Conservation (phyloP, 768 basidiomycete genomes). For the Terana coerulea region DNA sequence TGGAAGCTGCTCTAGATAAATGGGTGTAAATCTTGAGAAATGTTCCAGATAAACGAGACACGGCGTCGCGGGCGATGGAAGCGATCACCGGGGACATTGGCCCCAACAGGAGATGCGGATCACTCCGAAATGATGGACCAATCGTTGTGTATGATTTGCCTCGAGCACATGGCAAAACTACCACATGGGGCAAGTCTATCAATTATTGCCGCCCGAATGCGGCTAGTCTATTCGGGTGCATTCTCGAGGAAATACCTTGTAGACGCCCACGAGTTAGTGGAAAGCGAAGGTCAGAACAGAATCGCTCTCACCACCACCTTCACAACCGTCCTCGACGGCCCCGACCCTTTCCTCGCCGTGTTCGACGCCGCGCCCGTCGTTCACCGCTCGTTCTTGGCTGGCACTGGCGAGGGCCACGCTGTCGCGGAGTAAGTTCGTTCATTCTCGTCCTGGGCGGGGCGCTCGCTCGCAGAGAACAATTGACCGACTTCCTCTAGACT, state of each 20-base stretch:
- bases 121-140: neutral
- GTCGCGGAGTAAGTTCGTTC: neutral
- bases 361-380: conserved; percentile 8
- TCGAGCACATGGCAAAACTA: neutral
- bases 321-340: conserved; percentile 7
- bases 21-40: neutral
- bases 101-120: neutral
- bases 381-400: neutral
- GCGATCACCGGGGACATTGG: neutral
- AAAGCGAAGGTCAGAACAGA: neutral
- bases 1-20: too few species aligned
- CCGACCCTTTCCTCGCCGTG: conserved; percentile 1
- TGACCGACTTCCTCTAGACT: neutral
- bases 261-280: neutral
- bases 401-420: neutral
- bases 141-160: neutral
- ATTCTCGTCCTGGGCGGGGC: neutral
- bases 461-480: conserved; percentile 3
- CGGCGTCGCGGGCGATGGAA: neutral
- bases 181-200: neutral
- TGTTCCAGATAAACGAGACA: neutral
- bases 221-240: neutral
- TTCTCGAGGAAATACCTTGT: neutral
- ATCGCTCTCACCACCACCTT: neutral
- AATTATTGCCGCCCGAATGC: neutral